Conservation (phyloP, 768 basidiomycete genomes). For the Suillus tomentosus region DNA sequence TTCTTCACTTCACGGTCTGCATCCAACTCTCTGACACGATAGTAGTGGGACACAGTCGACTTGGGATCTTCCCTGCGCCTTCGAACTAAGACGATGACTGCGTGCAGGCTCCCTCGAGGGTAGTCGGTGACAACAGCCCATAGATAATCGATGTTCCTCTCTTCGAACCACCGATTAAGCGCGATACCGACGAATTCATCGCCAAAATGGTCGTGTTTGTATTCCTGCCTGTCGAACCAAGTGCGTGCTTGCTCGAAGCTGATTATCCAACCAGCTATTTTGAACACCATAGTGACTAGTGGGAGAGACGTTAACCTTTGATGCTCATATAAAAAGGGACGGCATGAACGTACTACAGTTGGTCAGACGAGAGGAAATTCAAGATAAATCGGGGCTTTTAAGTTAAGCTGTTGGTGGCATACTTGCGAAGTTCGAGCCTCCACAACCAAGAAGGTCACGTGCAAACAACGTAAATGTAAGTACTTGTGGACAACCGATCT, state of each 20-base stretch:
- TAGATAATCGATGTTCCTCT: not conserved
- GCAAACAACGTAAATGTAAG: too few relatives aligned
- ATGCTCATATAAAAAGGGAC: not conserved
- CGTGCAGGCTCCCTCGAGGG: not conserved
- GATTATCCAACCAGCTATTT: not conserved
- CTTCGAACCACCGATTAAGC: not conserved
- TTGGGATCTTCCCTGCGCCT: conserved; percentile 4
- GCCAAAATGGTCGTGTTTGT: not conserved
- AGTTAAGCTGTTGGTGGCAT: too few relatives aligned
- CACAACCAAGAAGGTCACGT: too few relatives aligned
- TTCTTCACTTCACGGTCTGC: conserved; percentile 3
- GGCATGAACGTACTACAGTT: not conserved
- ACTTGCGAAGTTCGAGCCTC: too few relatives aligned
- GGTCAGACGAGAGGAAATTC: too few relatives aligned
- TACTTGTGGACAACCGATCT: too few relatives aligned
- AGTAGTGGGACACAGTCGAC: not conserved
- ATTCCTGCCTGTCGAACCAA: conserved; percentile 3
- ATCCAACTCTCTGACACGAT: conserved; percentile 1
- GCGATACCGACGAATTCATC: not conserved
- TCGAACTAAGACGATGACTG: not conserved
- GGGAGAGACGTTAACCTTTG: not conserved
- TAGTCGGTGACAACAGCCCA: not conserved
- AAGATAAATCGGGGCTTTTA: too few relatives aligned
- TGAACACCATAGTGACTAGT: not conserved
- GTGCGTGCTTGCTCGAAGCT: not conserved